phyloP scores from a whole-genome alignment of 2,329 filamentous ascomycete genomes.

The Xylariaceae sp. region DNA sequence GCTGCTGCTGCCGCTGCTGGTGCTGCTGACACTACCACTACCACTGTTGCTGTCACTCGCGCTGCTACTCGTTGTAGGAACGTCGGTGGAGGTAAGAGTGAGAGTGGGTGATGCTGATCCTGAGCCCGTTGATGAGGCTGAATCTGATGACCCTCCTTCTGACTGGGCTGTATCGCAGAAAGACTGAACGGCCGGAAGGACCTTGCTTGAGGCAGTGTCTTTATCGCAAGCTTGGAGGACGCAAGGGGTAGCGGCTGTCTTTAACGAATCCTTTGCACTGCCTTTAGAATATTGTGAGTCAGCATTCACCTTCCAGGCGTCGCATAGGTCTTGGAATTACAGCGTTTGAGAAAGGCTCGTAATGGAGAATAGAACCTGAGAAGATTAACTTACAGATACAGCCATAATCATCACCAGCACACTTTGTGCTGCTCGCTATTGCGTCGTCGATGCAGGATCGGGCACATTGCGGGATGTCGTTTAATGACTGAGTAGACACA shows the following conservation, averaged over 20 bases:
- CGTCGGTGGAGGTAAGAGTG: constrained; percentile 1
- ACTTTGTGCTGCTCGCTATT: constrained; percentile 19
- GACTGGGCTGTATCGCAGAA: constrained; percentile 28
- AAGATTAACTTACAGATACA: constrained; percentile 29
- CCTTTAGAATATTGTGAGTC: constrained; percentile 4
- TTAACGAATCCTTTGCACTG: constrained; percentile 20
- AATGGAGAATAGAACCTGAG: too few species aligned
- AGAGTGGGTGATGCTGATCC: neutral
- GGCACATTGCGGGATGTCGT: constrained; percentile 30
- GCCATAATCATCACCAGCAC: constrained; percentile 25
- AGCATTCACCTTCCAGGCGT: neutral
- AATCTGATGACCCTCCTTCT: constrained; percentile 6
- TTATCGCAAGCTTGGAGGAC: constrained; percentile 27
- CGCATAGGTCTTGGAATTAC: too few species aligned
- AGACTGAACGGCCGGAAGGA: constrained; percentile 27
- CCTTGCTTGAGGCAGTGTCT: constrained; percentile 19
- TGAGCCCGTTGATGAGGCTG: neutral
- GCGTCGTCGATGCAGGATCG: constrained; percentile 28
- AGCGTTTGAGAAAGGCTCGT: too few species aligned
- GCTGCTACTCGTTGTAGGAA: neutral
- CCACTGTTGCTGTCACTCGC: too few species aligned
- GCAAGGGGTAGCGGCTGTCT: constrained; percentile 23
- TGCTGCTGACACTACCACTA: neutral
- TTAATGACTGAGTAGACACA: constrained; percentile 29
- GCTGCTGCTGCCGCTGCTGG: neutral